Evolutionary conservation across 768 basidiomycete genomes (phyloP).

Genomic region (Russula compacta): DNA sequence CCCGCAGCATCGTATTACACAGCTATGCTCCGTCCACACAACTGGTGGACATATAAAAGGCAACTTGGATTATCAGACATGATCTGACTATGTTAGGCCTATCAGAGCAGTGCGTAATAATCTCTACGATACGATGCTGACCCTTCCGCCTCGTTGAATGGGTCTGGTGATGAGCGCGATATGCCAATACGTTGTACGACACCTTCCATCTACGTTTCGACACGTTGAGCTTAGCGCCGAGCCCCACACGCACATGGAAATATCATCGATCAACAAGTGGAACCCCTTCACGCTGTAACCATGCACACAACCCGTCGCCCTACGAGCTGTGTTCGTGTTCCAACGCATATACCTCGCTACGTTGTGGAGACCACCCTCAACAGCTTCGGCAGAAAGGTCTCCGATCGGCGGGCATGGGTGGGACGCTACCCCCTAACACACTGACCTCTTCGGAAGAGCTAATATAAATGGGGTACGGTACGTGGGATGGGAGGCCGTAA

Average conservation of each 20-base stretch:
- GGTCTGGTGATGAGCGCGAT: not conserved
- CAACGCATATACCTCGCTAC: not conserved
- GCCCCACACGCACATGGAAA: not conserved
- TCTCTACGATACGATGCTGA: not conserved
- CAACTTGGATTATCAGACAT: no score
- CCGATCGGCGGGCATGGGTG: no score
- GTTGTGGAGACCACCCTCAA: not conserved
- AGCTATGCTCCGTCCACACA: no score
- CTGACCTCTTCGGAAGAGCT: no score
- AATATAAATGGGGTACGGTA: no score
- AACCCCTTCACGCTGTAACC: not conserved
- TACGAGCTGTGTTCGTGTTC: not conserved
- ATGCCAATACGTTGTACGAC: not conserved
- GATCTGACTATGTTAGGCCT: not conserved
- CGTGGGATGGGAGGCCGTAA: no score
- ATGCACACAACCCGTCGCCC: not conserved
- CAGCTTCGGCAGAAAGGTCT: no score
- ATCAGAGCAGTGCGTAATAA: not conserved
- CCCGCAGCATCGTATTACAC: no score
- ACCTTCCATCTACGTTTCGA: not conserved
- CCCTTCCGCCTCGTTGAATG: not conserved
- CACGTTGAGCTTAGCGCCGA: not conserved
- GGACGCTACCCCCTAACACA: no score
- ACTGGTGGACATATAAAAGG: no score
- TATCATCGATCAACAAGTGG: not conserved